Conservation (phyloP, 257 asterid genomes). For the Nicotiana knightiana region DNA sequence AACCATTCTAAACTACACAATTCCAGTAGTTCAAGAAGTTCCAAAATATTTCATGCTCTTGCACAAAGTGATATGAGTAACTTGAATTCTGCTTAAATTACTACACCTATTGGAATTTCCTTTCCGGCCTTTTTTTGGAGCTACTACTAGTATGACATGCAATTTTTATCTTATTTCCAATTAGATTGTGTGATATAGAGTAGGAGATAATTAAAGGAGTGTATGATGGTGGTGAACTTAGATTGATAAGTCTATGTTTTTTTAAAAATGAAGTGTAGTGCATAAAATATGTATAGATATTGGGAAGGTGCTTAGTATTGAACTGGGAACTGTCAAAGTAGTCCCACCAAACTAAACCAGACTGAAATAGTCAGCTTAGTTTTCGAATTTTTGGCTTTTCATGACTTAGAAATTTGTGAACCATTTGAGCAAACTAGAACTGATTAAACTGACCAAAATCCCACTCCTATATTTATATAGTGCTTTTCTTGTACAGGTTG, state of each 20-base stretch:
- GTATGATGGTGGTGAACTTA: slow-evolving; percentile 2
- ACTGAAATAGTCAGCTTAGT: background rate
- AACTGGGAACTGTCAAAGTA: background rate
- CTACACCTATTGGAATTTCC: background rate
- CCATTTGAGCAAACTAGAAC: background rate
- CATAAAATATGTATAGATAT: background rate
- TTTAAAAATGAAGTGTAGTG: background rate
- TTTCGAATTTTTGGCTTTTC: background rate
- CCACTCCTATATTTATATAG: background rate
- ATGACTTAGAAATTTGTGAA: background rate
- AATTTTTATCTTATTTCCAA: background rate
- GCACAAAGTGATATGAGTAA: background rate
- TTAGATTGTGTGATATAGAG: background rate
- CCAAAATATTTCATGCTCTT: background rate
- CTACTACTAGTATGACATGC: background rate
- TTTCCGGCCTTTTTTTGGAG: background rate
- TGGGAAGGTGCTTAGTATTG: background rate
- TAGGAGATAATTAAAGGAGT: background rate
- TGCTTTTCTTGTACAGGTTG: slow-evolving; percentile 52
- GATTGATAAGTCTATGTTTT: background rate
- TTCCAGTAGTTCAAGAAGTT: background rate
- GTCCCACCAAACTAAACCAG: background rate
- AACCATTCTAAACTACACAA: background rate
- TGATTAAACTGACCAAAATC: background rate
- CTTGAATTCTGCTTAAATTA: background rate